These are phyloP conservation scores for Colletotrichum scovillei DNA, from an alignment of 2,329 filamentous ascomycete genomes.

Conservation along the genomic window DNA sequence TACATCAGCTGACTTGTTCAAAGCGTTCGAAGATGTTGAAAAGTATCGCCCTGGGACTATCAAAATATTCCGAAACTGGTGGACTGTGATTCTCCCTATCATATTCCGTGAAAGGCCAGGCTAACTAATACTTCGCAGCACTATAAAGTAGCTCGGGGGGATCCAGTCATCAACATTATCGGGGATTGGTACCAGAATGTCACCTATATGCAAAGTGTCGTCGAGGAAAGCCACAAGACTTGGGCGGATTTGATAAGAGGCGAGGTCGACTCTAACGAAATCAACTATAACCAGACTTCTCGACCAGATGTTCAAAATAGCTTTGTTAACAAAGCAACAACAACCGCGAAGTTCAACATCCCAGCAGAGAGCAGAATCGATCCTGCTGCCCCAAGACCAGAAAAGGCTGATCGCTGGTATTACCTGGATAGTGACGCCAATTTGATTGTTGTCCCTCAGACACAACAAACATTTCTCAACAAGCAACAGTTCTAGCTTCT, in stretches of 20 bases:
- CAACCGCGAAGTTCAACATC: conserved; percentile 45
- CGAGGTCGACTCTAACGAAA: conserved; percentile 48
- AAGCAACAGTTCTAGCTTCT: not conserved
- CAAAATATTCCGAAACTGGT: conserved; percentile 51
- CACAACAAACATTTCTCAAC: not conserved
- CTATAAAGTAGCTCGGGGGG: conserved; percentile 53
- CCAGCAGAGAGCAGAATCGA: conserved; percentile 44
- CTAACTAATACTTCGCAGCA: conserved; percentile 41
- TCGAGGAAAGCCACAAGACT: conserved; percentile 50
- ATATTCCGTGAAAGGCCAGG: not conserved
- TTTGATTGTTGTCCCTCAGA: conserved; percentile 39
- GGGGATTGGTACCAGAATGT: conserved; percentile 50
- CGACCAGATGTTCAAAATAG: conserved; percentile 44
- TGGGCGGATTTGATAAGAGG: conserved; percentile 54
- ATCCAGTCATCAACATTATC: conserved; percentile 48
- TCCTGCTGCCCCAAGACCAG: conserved; percentile 44
- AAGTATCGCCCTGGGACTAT: conserved; percentile 50
- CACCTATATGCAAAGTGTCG: conserved; percentile 43
- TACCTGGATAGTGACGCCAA: conserved; percentile 48
- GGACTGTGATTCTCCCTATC: conserved; percentile 43
- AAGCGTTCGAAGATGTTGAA: conserved; percentile 51
- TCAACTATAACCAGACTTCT: conserved; percentile 55
- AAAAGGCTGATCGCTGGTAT: conserved; percentile 50
- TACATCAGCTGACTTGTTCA: not conserved
- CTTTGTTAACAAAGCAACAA: conserved; percentile 46